Evolutionary conservation across 345 rosid species (phyloP), one percentile per base, ranked within the genome.

Genomic region (Kernera saxatilis): DNA sequence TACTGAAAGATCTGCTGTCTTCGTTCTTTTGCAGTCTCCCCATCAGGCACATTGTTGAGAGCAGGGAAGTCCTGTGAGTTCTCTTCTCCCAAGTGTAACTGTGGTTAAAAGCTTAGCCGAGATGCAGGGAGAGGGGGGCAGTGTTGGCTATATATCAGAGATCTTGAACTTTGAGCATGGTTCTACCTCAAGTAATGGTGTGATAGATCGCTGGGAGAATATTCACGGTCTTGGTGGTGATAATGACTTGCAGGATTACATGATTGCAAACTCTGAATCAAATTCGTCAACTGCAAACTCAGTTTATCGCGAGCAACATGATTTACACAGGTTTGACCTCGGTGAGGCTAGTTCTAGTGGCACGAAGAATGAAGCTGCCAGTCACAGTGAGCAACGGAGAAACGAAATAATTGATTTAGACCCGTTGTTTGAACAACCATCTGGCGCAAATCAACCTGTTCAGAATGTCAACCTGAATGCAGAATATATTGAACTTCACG

Each of bases 61-160:
- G 61, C 46, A 15, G 54, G 77, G 74, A 44, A 63, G 33, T 73
- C 70, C 76, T 39, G 64, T 53, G 78, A 64, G 81, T 61, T 21
- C 32, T 41, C 64, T 30, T 22, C 29, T 55, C 68, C 37, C 40
- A 62, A 66, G 69, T 59, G 73, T 49, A 41, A 50, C 48, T 59
- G 54, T 67, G 69, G 54, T 74, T 29, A 39, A 58, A 58, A 70
- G 48, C 78, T 73, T 84, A 78, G 72, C 62, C 64, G 52, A 50
- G 63, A 93, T 93, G 98, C 96, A 87, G 84, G 91, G 92, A 82
- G 90, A 87, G 72, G 87, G 89, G 84, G 86, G 88, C 78, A 79
- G 84, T 1, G 65, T 91, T 36, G 87, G 91, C 79, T 88, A 93
- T 66, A 73, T 93, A 57, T 83, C 96, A 41, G 97, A 85, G 77